phyloP scores from a whole-genome alignment of 148 eudicot genomes.

The Hydrangea macrophylla region DNA sequence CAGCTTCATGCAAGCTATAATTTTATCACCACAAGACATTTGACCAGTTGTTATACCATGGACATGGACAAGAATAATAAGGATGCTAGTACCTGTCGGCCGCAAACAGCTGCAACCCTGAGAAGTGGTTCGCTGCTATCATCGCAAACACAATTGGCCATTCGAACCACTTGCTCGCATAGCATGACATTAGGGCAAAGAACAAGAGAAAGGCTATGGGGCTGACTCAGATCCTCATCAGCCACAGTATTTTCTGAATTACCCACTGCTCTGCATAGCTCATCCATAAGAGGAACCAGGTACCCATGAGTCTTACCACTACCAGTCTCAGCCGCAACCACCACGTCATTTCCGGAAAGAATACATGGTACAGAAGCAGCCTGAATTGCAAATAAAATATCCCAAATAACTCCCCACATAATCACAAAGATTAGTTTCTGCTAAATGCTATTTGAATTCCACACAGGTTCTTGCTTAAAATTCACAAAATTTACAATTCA shows the following conservation, averaged over 20 bases:
- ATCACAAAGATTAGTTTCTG: too few relatives aligned
- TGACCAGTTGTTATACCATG: background rate
- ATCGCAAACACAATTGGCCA: conserved; percentile 67
- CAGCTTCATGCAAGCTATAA: background rate
- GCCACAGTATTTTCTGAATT: conserved; percentile 18
- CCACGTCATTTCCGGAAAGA: conserved; percentile 65
- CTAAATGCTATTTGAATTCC: too few relatives aligned
- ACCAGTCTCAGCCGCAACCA: conserved; percentile 95
- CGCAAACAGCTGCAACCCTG: conserved; percentile 68
- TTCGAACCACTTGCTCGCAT: conserved; percentile 94
- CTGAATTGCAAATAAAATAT: conserved; percentile 44
- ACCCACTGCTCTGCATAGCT: conserved; percentile 28
- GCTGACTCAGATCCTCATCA: conserved; percentile 20
- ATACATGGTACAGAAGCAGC: conserved; percentile 86
- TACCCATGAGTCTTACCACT: conserved; percentile 95
- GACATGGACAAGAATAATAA: background rate
- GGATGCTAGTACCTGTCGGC: conserved; percentile 19
- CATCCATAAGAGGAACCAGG: conserved; percentile 78
- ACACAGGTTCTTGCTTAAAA: too few relatives aligned
- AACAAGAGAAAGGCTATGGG: conserved; percentile 51
- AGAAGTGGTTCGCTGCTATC: conserved; percentile 66
- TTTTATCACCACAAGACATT: background rate
- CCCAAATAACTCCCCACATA: background rate
- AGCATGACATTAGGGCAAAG: conserved; percentile 95
- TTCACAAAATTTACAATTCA: too few relatives aligned